Evolutionary conservation across 257 asterid genomes (phyloP).

Genomic region (Phtheirospermum japonicum): DNA sequence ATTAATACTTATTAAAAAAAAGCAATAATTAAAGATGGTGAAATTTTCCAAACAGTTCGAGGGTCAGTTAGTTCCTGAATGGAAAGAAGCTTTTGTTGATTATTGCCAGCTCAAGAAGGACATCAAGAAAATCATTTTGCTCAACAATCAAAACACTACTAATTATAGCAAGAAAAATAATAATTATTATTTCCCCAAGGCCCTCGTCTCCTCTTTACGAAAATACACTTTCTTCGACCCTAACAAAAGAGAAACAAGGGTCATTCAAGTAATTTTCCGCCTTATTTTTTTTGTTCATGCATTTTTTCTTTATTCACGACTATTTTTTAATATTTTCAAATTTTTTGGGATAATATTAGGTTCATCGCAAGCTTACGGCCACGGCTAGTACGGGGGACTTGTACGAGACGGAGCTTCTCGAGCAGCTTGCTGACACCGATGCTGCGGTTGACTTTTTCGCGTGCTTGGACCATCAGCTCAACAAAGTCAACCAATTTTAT

Average conservation of each 20-base stretch:
- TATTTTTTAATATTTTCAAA: not conserved
- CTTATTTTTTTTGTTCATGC: not conserved
- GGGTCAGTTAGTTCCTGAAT: slow-evolving; percentile 88
- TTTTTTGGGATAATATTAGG: slow-evolving; percentile 36
- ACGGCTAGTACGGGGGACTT: slow-evolving; percentile 49
- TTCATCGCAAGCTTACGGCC: slow-evolving; percentile 58
- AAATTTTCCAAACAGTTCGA: slow-evolving; percentile 89
- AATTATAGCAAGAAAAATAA: slow-evolving; percentile 25
- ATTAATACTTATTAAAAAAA: slow-evolving; percentile 13
- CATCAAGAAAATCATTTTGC: slow-evolving; percentile 63
- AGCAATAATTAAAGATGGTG: slow-evolving; percentile 50
- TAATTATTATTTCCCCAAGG: slow-evolving; percentile 13
- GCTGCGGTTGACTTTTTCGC: slow-evolving; percentile 72
- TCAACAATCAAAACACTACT: slow-evolving; percentile 25
- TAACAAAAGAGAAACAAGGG: slow-evolving; percentile 47
- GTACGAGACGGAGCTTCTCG: slow-evolving; percentile 84
- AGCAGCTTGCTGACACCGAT: slow-evolving; percentile 68
- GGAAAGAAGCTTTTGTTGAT: slow-evolving; percentile 97
- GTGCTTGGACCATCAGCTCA: slow-evolving; percentile 81
- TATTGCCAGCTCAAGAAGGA: slow-evolving; percentile 80
- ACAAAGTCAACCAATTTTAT: slow-evolving; percentile 90
- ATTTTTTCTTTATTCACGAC: not conserved
- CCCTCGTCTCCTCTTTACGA: slow-evolving; percentile 39
- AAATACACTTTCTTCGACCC: slow-evolving; percentile 42
- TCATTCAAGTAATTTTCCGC: slow-evolving; percentile 55